Percentiles rank a stretch among this genome's conserved stretches.
These are phyloP conservation scores for Cucurbita pepo DNA, from an alignment of 306 rosid species.

Conservation along the genomic window DNA sequence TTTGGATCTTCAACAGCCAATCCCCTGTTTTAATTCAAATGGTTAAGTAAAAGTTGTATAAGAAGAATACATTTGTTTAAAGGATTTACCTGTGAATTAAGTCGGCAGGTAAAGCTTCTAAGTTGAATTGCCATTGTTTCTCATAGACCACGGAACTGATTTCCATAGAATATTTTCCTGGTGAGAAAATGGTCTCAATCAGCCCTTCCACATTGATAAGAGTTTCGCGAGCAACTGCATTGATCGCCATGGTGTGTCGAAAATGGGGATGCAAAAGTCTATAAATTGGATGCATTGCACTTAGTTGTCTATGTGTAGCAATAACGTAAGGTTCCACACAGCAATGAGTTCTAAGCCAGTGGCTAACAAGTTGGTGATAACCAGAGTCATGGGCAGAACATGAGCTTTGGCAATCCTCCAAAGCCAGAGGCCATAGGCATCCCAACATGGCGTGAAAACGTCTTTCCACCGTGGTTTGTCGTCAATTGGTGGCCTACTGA, in stretches of 20 bases:
- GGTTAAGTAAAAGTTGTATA: too few relatives aligned
- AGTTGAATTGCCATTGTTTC: conserved; percentile 51
- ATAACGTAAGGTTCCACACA: conserved; percentile 66
- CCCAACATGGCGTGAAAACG: conserved; percentile 36
- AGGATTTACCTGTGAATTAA: conserved; percentile 41
- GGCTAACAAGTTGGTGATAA: conserved; percentile 70
- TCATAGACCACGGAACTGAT: conserved; percentile 52
- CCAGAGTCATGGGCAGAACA: conserved; percentile 73
- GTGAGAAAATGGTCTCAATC: conserved; percentile 40
- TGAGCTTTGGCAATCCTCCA: conserved; percentile 89
- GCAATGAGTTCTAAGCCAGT: conserved; percentile 84
- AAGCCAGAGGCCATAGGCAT: conserved; percentile 63
- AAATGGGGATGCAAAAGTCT: conserved; percentile 71
- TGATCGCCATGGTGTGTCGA: conserved; percentile 84
- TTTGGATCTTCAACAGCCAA: conserved; percentile 54
- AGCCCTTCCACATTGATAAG: conserved; percentile 47
- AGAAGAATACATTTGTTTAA: too few relatives aligned
- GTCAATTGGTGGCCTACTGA: conserved; percentile 50
- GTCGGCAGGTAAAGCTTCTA: conserved; percentile 55
- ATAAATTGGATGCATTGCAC: conserved; percentile 74
- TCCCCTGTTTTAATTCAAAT: conserved; percentile 21
- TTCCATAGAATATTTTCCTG: conserved; percentile 30
- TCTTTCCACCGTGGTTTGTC: conserved; percentile 61
- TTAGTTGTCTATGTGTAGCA: conserved; percentile 64
- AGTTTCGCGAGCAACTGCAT: conserved; percentile 57